These are phyloP conservation scores for Aspergillus hiratsukae DNA, from an alignment of 2,329 filamentous ascomycete species.

Conservation along the genomic window DNA sequence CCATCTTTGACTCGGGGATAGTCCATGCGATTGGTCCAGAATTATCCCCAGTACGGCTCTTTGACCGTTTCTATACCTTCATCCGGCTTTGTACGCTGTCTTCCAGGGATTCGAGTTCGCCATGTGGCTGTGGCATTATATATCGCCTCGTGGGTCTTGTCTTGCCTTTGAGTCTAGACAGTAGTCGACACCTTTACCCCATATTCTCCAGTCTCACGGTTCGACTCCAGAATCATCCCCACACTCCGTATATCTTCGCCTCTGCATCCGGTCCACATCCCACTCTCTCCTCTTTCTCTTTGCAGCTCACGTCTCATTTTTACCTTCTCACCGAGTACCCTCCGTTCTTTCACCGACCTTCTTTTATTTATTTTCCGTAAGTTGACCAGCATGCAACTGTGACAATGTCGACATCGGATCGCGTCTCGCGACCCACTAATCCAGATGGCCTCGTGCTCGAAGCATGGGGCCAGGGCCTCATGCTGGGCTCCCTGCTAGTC, in stretches of 20 bases:
- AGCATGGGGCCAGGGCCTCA: slow-evolving; percentile 47
- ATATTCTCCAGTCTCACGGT: neutral
- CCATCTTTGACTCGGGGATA: too few species aligned
- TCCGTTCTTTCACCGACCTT: too few species aligned
- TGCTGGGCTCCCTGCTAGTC: slow-evolving; percentile 47
- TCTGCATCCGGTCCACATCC: too few species aligned
- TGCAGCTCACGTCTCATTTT: neutral
- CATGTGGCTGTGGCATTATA: too few species aligned
- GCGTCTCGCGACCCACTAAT: slow-evolving; percentile 19
- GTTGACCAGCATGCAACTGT: neutral
- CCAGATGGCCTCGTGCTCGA: slow-evolving; percentile 39
- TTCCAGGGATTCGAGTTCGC: too few species aligned
- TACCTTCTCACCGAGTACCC: neutral
- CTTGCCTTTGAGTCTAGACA: too few species aligned
- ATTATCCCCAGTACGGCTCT: neutral
- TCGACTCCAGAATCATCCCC: neutral
- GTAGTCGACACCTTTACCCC: neutral
- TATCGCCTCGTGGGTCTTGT: too few species aligned
- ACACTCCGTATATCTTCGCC: neutral
- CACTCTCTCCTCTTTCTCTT: neutral
- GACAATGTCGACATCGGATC: slow-evolving; percentile 10
- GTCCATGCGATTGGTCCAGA: too few species aligned
- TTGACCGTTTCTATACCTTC: too few species aligned
- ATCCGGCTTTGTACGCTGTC: too few species aligned
- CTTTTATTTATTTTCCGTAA: too few species aligned